Evolutionary conservation across 768 basidiomycete genomes (phyloP).

Genomic region (Leucocoprinus sp.): DNA sequence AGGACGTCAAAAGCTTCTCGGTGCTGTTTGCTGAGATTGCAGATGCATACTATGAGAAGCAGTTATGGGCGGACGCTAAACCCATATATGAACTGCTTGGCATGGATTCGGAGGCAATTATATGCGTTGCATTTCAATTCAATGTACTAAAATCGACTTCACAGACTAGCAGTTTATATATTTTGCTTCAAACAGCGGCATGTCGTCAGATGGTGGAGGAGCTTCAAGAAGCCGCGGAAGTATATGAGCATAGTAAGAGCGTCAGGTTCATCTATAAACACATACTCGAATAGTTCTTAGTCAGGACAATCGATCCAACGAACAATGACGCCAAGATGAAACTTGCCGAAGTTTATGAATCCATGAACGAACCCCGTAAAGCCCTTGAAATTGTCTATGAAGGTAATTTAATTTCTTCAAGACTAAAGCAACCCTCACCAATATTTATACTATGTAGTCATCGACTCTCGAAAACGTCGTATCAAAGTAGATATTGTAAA

Average conservation of each 20-base stretch:
- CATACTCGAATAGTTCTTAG: conserved; percentile 27
- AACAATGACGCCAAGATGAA: conserved; percentile 84
- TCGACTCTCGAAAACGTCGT: conserved; percentile 53
- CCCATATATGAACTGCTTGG: conserved; percentile 77
- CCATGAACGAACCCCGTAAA: conserved; percentile 66
- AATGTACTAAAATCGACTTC: not conserved
- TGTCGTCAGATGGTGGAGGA: conserved; percentile 77
- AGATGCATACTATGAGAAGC: conserved; percentile 72
- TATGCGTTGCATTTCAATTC: not conserved
- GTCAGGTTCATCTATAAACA: not conserved
- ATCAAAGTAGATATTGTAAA: conserved; percentile 13
- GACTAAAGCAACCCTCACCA: not conserved
- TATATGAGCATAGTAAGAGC: conserved; percentile 70
- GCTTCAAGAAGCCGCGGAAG: conserved; percentile 67
- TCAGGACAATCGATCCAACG: conserved; percentile 63
- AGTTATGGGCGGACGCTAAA: conserved; percentile 70
- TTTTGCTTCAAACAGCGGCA: conserved; percentile 70
- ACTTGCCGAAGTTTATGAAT: conserved; percentile 85
- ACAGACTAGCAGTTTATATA: conserved; percentile 67
- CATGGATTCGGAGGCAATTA: conserved; percentile 54
- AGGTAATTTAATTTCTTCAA: conserved; percentile 36
- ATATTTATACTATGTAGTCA: conserved; percentile 28
- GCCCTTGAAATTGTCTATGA: conserved; percentile 80
- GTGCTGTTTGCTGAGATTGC: conserved; percentile 78
- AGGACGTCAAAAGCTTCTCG: conserved; percentile 72